phyloP scores from a whole-genome alignment of 768 basidiomycete species.

The Lentinula guzmanii region DNA sequence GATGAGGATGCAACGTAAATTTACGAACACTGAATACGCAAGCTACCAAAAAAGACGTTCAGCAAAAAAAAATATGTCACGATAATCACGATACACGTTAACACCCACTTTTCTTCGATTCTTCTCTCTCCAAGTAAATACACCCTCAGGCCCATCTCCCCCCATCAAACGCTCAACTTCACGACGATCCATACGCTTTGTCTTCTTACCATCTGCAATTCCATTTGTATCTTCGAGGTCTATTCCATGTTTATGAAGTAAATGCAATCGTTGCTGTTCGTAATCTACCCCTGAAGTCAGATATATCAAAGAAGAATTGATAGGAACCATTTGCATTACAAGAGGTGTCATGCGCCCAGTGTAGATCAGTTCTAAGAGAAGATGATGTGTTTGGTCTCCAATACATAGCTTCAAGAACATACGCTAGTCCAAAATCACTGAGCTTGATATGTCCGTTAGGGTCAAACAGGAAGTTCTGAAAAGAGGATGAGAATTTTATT shows the following conservation, averaged over 20 bases:
- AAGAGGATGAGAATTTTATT: slow-evolving; percentile 12
- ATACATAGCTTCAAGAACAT: slow-evolving; percentile 29
- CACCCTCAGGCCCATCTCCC: slow-evolving; percentile 71
- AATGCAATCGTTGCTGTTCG: slow-evolving; percentile 84
- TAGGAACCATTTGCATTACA: slow-evolving; percentile 41
- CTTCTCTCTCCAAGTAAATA: slow-evolving; percentile 96
- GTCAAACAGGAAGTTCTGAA: slow-evolving; percentile 92
- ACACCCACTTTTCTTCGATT: slow-evolving; percentile 78
- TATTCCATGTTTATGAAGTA: slow-evolving; percentile 90
- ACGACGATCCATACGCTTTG: slow-evolving; percentile 72
- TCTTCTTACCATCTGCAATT: slow-evolving; percentile 62
- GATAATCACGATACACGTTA: background rate
- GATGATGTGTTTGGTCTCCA: slow-evolving; percentile 6
- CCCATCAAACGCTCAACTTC: slow-evolving; percentile 85
- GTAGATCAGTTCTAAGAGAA: slow-evolving; percentile 70
- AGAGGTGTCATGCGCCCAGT: slow-evolving; percentile 96
- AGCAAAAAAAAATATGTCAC: slow-evolving; percentile 17
- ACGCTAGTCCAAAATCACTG: slow-evolving; percentile 95
- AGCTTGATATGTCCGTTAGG: slow-evolving; percentile 91
- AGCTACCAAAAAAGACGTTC: slow-evolving; percentile 39
- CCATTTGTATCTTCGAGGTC: slow-evolving; percentile 81
- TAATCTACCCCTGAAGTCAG: slow-evolving; percentile 54
- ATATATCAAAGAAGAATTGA: background rate
- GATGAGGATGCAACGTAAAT: slow-evolving; percentile 8
- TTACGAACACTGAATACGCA: slow-evolving; percentile 79